Conservation (phyloP, 148 eudicot genomes). For the Hydrangea macrophylla region DNA sequence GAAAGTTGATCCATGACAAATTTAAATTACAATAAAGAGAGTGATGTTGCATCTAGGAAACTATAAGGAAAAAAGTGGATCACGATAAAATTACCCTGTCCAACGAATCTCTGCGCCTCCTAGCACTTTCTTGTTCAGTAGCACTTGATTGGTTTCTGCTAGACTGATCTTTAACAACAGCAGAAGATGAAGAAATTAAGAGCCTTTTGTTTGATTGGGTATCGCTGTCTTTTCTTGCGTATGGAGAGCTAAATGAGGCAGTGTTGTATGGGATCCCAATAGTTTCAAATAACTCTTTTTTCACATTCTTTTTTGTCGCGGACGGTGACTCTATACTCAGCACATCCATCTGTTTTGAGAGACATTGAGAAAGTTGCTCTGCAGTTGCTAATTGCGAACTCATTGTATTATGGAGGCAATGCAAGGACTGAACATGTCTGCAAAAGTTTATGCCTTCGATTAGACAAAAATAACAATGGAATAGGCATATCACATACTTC, state of each 20-base stretch:
- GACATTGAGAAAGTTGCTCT: slow-evolving; percentile 74
- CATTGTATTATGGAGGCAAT: slow-evolving; percentile 65
- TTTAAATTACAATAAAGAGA: background rate
- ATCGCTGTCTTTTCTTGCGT: slow-evolving; percentile 22
- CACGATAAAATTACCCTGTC: slow-evolving; percentile 51
- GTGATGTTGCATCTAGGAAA: background rate
- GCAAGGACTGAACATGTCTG: slow-evolving; percentile 69
- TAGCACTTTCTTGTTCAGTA: slow-evolving; percentile 64
- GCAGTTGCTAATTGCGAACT: slow-evolving; percentile 80
- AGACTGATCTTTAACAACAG: slow-evolving; percentile 34
- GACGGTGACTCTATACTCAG: slow-evolving; percentile 58
- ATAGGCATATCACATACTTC: background rate
- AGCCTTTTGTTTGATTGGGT: slow-evolving; percentile 35
- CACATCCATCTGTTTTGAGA: slow-evolving; percentile 73
- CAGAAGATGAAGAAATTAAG: slow-evolving; percentile 26
- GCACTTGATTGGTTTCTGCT: slow-evolving; percentile 44
- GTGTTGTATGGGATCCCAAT: slow-evolving; percentile 67
- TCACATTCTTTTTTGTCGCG: slow-evolving; percentile 41
- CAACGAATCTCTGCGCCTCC: slow-evolving; percentile 82
- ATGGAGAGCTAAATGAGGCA: slow-evolving; percentile 45
- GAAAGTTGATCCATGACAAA: background rate
- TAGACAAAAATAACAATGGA: slow-evolving; percentile 5
- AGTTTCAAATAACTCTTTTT: slow-evolving; percentile 71
- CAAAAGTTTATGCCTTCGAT: slow-evolving; percentile 15
- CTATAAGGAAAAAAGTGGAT: background rate